Base-by-base conservation (phyloP, 495 filamentous ascomycete species). In the Lepraria neglecta region DNA sequence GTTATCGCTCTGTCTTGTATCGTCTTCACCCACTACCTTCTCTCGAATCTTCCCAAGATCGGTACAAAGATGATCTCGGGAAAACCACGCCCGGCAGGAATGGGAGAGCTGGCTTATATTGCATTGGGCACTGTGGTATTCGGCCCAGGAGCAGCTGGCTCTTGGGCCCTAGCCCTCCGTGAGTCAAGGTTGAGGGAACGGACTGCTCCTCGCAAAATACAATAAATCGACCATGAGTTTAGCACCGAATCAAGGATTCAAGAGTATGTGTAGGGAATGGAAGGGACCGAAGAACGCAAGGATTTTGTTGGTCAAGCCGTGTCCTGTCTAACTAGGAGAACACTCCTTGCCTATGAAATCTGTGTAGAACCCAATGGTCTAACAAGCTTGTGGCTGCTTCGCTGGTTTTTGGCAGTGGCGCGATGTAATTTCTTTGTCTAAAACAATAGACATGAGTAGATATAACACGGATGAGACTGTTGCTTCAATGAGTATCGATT, bases 1-100 rank as follows among this genome's bases (percentile, higher is more conserved):
- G 21, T 47, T 47, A 15, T 47, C 15, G 44, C 44, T 47, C 44
- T 47, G 15, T 47, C 44, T 47, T 47, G 44, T 47, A 47, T 47
- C 44, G 44, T 47, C 44, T 47, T 47, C 44, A 47, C 44, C 44
- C 44, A 47, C 44, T 47, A 15, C 44, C 44, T 47, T 47, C 44
- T 47, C 44, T 47, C 44, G 44, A 47, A 24, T 47, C 14, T 5
- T 17, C 44, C 44, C 21, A 47, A 47, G 44, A 47, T 47, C 14
- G 44, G 44, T 47, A 5, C 44, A 47, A 47, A 47, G 44, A 47
- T 15, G 12, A 24, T 3, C 21, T 24, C 44, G 44, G 44, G 21
- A 47, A 15, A 47, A 47, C 44, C 44, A 4, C 44, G 44, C 44
- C 44, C 44, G 21, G 44, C 44, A 24, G 44, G 44, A 17, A 47